Conservation (phyloP, 768 basidiomycete genomes). For the Cytidiella melzeri region DNA sequence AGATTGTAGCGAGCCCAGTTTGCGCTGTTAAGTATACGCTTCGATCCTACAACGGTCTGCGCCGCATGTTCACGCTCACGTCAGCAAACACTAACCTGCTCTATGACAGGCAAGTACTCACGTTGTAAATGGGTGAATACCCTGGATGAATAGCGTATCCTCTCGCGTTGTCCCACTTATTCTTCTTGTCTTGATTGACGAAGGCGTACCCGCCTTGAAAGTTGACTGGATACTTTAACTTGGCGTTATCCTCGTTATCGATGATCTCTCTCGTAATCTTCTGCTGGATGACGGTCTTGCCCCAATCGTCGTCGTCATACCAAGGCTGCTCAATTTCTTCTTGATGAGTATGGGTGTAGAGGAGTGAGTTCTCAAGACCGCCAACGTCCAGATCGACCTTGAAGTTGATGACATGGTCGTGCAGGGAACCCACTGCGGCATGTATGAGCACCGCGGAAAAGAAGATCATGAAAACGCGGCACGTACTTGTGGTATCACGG, state of each 20-base stretch:
- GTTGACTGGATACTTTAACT: constrained; percentile 47
- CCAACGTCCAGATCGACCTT: constrained; percentile 64
- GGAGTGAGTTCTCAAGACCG: constrained; percentile 51
- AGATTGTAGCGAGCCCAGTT: constrained; percentile 65
- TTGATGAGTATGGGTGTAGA: constrained; percentile 42
- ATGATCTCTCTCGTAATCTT: constrained; percentile 43
- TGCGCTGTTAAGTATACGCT: constrained; percentile 52
- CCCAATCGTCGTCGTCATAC: constrained; percentile 58
- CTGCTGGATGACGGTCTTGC: constrained; percentile 46
- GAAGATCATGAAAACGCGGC: too few relatives aligned
- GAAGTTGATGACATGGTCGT: constrained; percentile 65
- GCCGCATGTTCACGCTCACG: background rate
- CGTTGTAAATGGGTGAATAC: constrained; percentile 45
- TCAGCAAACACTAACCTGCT: too few relatives aligned
- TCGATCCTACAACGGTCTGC: constrained; percentile 53
- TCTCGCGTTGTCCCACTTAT: constrained; percentile 50
- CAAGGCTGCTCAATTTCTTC: constrained; percentile 47
- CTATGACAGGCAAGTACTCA: constrained; percentile 21
- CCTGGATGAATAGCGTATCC: constrained; percentile 63
- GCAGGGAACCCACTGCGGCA: constrained; percentile 53
- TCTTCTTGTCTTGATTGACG: constrained; percentile 46
- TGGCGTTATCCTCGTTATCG: constrained; percentile 43
- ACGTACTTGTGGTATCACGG: constrained; percentile 46
- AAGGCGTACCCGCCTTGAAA: constrained; percentile 53
- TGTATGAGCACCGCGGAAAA: too few relatives aligned